Evolutionary conservation across 2,329 filamentous ascomycete species (phyloP).

Genomic region (Aphanocladium album): DNA sequence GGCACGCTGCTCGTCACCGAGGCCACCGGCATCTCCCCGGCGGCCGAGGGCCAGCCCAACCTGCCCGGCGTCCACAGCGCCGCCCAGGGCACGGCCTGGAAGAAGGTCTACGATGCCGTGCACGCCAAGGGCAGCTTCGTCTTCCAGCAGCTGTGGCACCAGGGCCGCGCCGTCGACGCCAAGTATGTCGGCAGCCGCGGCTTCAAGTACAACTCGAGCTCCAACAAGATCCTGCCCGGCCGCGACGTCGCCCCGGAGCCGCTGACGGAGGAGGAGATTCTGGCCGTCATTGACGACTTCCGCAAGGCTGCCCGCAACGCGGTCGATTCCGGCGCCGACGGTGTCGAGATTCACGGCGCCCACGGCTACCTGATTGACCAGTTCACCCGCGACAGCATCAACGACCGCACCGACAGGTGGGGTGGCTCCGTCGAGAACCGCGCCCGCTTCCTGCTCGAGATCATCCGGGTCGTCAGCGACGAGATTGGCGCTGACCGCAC

Average conservation of each 20-base stretch:
- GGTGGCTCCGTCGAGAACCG: slow-evolving; percentile 48
- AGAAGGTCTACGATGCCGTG: slow-evolving; percentile 53
- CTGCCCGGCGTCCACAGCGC: slow-evolving; percentile 53
- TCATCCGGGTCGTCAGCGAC: slow-evolving; percentile 32
- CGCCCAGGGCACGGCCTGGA: slow-evolving; percentile 55
- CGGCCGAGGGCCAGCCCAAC: slow-evolving; percentile 25
- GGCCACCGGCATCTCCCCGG: slow-evolving; percentile 38
- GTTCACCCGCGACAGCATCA: slow-evolving; percentile 47
- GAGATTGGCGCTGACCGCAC: slow-evolving; percentile 42
- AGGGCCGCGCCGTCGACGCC: slow-evolving; percentile 40
- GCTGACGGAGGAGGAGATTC: slow-evolving; percentile 61
- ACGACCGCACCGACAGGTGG: slow-evolving; percentile 46
- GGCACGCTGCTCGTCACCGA: slow-evolving; percentile 42
- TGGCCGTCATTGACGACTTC: slow-evolving; percentile 54
- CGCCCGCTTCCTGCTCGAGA: slow-evolving; percentile 42
- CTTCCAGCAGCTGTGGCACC: slow-evolving; percentile 58
- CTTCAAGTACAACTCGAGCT: slow-evolving; percentile 22
- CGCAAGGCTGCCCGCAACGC: slow-evolving; percentile 49
- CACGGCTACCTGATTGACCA: slow-evolving; percentile 57
- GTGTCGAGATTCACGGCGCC: slow-evolving; percentile 53
- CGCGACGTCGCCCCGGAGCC: slow-evolving; percentile 51
- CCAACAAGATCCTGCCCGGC: slow-evolving; percentile 35
- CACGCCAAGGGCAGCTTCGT: slow-evolving; percentile 57
- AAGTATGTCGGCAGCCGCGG: slow-evolving; percentile 16
- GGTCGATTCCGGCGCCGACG: slow-evolving; percentile 61